phyloP scores from a whole-genome alignment of 345 rosid species.

The Xanthoceras sorbifolium region DNA sequence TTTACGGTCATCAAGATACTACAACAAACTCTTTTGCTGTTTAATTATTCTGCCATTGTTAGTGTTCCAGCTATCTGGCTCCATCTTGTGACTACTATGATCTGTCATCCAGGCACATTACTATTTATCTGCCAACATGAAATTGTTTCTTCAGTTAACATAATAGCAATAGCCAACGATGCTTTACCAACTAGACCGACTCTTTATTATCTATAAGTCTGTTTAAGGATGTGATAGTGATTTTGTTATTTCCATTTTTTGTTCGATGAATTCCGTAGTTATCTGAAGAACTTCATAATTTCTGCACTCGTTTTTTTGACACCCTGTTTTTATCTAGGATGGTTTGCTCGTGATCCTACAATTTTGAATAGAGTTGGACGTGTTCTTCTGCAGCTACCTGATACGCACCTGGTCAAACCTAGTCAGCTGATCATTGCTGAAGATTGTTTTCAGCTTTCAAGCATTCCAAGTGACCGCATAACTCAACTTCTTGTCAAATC shows the following conservation, averaged over 20 bases:
- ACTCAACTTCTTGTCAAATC: conserved; percentile 54
- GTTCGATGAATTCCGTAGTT: not conserved
- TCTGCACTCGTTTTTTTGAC: conserved; percentile 8
- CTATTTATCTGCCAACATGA: not conserved
- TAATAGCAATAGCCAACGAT: too few species aligned
- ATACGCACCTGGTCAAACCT: conserved; percentile 34
- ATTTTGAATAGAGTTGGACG: conserved; percentile 65
- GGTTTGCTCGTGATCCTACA: conserved; percentile 84
- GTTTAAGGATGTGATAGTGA: not conserved
- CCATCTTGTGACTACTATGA: not conserved
- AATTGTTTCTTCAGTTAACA: not conserved
- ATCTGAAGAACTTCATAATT: not conserved
- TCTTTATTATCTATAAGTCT: not conserved
- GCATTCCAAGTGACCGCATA: conserved; percentile 53
- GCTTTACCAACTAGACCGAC: not conserved
- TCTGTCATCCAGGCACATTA: not conserved
- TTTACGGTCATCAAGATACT: not conserved
- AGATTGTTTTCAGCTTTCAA: conserved; percentile 71
- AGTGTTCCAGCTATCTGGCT: not conserved
- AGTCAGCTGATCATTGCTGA: conserved; percentile 59
- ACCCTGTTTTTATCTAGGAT: conserved; percentile 50
- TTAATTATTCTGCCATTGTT: not conserved
- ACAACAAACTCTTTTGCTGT: not conserved
- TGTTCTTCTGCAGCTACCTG: conserved; percentile 55
- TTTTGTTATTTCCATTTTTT: not conserved